Base-by-base conservation (phyloP, 2,329 filamentous ascomycete genomes). In the Akanthomyces lecanii region DNA sequence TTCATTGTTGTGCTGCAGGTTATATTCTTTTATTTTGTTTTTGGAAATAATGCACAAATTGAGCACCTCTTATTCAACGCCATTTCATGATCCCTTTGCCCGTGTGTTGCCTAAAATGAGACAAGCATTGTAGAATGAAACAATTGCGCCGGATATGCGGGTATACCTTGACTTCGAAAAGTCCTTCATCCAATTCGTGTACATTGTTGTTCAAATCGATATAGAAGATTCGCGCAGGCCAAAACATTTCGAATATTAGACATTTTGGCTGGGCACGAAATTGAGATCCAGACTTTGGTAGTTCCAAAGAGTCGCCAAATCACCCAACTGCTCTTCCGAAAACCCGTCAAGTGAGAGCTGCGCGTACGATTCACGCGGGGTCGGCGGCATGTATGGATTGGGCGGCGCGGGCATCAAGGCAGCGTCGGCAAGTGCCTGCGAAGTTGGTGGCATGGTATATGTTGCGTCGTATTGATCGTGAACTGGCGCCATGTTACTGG, bases 291-390 rank as follows among this genome's bases (percentile, higher is more conserved):
- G 65, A 25, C 70, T 72, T 63, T 73, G 69, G 45, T 74, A 74
- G 52, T 75, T 70, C 74, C 73, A 76, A 25, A 75, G 59, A 7
- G 65, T 67, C 4, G 72, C 72, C 61, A 76, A 56, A 7, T 74
- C 70, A 12, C 73, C 73, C 28, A 75, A 67, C n/a, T 74, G 71
- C 23, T 69, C 67, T n/a, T 73, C 71, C 3, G 72, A 70, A 25
- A 74, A 72, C 44, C 67, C 66, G 7, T 67, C 69, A 52, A 74
- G 72, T 5, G 63, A 58, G 25, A 65, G 65, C 52, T 56, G 62
- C 16, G 61, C 60, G 38, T 64, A 66, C 11, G 63, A 38, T 2
- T 64, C 61, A 14, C 67, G 65, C 0, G 61, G 64, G 11, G 57
- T 57, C 11, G 66, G 63, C n/a, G 59, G 66, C 64, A 60, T 66